phyloP scores from a whole-genome alignment of 306 rosid genomes.

The Castanea mollissima region DNA sequence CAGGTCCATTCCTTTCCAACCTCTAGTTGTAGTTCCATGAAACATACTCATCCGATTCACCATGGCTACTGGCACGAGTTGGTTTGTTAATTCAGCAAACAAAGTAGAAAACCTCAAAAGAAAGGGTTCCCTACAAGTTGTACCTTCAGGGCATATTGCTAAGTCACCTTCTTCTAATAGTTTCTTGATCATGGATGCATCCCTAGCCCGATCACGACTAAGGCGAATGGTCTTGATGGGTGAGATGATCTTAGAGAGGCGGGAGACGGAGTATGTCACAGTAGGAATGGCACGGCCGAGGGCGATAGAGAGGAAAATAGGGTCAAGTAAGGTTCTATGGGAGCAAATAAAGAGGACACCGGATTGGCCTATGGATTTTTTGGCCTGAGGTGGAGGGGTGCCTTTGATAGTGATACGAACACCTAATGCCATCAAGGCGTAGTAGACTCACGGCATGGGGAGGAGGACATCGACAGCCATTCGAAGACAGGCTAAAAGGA shows the following conservation, averaged over 20 bases:
- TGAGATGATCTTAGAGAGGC: constrained; percentile 74
- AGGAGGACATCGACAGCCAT: constrained; percentile 73
- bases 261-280: constrained; percentile 72
- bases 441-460: constrained; percentile 67
- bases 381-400: constrained; percentile 54
- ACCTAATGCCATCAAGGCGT: constrained; percentile 58
- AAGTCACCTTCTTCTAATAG: constrained; percentile 71
- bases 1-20: constrained; percentile 61
- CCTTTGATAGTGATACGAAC: constrained; percentile 38
- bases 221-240: constrained; percentile 74
- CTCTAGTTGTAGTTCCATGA: constrained; percentile 82
- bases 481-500: constrained; percentile 60
- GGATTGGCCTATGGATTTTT: constrained; percentile 26
- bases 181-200: constrained; percentile 72
- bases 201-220: constrained; percentile 54
- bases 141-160: constrained; percentile 79
- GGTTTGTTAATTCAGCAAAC: constrained; percentile 68
- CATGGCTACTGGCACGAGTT: constrained; percentile 90
- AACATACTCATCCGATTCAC: constrained; percentile 85
- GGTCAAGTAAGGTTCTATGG: constrained; percentile 76
- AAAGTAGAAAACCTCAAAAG: constrained; percentile 70
- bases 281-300: constrained; percentile 78
- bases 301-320: constrained; percentile 75
- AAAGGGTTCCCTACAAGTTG: constrained; percentile 83
- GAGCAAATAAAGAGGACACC: constrained; percentile 81